phyloP scores from a whole-genome alignment of 1,139 yeast species.

The Debaryomyces singareniensis region DNA sequence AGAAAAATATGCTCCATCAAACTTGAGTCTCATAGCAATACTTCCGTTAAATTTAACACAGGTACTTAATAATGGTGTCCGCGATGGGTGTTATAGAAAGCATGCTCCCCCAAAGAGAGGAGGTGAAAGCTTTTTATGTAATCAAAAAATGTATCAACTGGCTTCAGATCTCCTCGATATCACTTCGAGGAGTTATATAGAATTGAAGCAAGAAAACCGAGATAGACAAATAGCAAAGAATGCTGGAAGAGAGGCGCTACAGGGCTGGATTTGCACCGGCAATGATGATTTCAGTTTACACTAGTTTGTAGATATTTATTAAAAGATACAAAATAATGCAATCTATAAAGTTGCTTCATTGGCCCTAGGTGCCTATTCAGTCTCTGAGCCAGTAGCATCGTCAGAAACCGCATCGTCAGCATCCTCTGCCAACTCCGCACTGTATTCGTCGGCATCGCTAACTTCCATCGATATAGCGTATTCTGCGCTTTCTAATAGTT shows the following conservation, averaged over 20 bases:
- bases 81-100: slow-evolving; percentile 44
- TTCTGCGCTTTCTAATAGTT: slow-evolving; percentile 75
- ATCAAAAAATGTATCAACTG: slow-evolving; percentile 17
- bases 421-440: slow-evolving; percentile 16
- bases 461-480: slow-evolving; percentile 49
- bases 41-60: slow-evolving; percentile 23
- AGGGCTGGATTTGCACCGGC: slow-evolving; percentile 26
- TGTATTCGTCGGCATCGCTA: slow-evolving; percentile 22
- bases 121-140: slow-evolving; percentile 41
- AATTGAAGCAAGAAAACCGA: slow-evolving; percentile 18
- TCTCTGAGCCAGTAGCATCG: slow-evolving; percentile 13
- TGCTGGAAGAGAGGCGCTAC: slow-evolving; percentile 15
- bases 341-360: not conserved
- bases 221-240: slow-evolving; percentile 19
- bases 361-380: slow-evolving; percentile 1
- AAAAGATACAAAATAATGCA: not conserved
- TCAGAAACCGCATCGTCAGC: slow-evolving; percentile 31
- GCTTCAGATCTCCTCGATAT: slow-evolving; percentile 10
- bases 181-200: slow-evolving; percentile 13
- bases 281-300: slow-evolving; percentile 24
- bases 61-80: slow-evolving; percentile 48
- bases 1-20: slow-evolving; percentile 23
- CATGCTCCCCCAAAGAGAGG: slow-evolving; percentile 35
- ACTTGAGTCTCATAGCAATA: slow-evolving; percentile 28
- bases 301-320: not conserved